A percentile compares a stretch with the other conserved stretches of the same genome.
phyloP scores from a whole-genome alignment of 2,329 filamentous ascomycete species.

The Hypoxylon sp. region DNA sequence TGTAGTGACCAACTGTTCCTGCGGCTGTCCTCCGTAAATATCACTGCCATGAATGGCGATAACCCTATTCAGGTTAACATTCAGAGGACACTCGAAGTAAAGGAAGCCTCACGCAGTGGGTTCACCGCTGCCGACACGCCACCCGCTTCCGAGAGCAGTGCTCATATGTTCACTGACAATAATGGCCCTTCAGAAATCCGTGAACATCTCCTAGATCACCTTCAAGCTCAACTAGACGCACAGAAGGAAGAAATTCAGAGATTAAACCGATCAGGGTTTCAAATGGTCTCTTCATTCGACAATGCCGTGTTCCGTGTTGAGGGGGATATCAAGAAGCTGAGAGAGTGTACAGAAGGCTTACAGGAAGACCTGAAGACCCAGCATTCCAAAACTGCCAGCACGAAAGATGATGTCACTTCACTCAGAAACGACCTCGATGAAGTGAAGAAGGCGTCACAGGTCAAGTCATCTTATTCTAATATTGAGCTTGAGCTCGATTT shows the following conservation, averaged over 20 bases:
- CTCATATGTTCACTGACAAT: background rate
- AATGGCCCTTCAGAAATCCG: conserved; percentile 24
- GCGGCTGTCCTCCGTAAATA: conserved; percentile 49
- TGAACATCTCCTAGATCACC: conserved; percentile 44
- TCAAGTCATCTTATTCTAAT: conserved; percentile 13
- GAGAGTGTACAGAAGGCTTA: conserved; percentile 49
- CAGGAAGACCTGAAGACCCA: conserved; percentile 44
- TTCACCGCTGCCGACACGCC: conserved; percentile 13
- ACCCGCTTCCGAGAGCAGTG: conserved; percentile 3
- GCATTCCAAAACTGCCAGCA: conserved; percentile 11
- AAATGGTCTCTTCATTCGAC: conserved; percentile 56
- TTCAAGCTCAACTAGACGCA: conserved; percentile 53
- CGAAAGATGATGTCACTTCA: conserved; percentile 48
- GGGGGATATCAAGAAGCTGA: conserved; percentile 52
- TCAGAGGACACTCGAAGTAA: conserved; percentile 53
- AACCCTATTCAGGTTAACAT: conserved; percentile 50
- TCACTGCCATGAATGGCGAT: conserved; percentile 39
- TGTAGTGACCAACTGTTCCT: conserved; percentile 56
- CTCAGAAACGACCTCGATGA: conserved; percentile 49
- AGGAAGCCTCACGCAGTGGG: conserved; percentile 38
- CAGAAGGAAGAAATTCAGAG: conserved; percentile 55
- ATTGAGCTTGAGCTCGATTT: conserved; percentile 30
- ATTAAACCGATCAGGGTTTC: conserved; percentile 56
- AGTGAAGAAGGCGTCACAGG: conserved; percentile 25
- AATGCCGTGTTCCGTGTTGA: conserved; percentile 54